Percentiles rank a stretch among this genome's conserved stretches.
Evolutionary conservation across 139 green algal species (phyloP).

Genomic region (Micromonas commoda): DNA sequence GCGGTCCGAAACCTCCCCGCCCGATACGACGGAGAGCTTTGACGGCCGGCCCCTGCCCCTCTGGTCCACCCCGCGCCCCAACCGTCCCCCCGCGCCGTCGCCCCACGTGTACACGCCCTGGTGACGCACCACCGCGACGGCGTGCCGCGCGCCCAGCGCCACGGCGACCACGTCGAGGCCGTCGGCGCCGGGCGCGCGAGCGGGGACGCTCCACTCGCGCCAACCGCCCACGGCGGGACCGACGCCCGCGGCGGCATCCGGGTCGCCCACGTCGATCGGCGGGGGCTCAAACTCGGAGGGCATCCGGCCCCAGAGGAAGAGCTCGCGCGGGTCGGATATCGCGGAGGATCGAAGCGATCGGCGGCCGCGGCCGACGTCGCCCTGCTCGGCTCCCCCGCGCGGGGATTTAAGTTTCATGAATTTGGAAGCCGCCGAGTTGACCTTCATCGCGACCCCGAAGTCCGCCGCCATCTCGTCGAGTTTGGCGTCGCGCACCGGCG

Average conservation of each 20-base stretch:
- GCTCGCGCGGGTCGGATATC: not conserved
- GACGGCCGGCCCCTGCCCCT: too few species aligned
- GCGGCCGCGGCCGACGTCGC: not conserved
- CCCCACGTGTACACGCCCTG: constrained; percentile 58
- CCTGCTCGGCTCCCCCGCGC: not conserved
- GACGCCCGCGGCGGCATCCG: not conserved
- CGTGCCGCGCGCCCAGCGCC: not conserved
- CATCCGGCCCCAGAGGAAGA: not conserved
- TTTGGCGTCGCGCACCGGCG: not conserved
- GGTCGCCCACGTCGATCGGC: not conserved
- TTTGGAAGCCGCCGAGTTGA: not conserved
- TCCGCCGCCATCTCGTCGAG: not conserved
- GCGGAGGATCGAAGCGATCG: not conserved
- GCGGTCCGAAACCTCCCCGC: not conserved
- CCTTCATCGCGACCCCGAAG: not conserved
- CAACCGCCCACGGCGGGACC: not conserved
- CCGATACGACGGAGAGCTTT: not conserved
- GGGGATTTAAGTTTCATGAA: not conserved
- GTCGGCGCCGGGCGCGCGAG: not conserved
- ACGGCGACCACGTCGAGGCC: not conserved
- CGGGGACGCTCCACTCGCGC: not conserved
- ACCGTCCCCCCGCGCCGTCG: constrained; percentile 76
- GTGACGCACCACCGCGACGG: not conserved
- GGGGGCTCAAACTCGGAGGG: not conserved
- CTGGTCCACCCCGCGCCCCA: constrained; percentile 69